A percentile compares a stretch with the other conserved stretches of the same genome.
These are phyloP conservation scores for Chlorella sp. DNA, from an alignment of 139 green algal genomes.

Conservation along the genomic window DNA sequence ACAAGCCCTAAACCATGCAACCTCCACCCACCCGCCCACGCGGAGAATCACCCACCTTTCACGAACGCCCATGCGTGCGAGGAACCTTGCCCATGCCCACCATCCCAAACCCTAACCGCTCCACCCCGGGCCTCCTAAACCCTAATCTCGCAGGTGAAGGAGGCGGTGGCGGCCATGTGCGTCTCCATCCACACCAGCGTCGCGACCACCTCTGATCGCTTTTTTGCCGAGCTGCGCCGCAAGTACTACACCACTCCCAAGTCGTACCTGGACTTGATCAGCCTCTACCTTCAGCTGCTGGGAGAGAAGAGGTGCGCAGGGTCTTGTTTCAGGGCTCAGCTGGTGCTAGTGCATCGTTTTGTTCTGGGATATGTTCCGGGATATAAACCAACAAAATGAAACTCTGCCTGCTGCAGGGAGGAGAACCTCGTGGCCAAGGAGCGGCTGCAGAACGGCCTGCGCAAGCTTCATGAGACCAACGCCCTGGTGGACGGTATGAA, in stretches of 20 bases:
- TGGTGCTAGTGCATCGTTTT: no score
- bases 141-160: slow-evolving; percentile 24
- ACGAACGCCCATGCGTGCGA: no score
- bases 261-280: slow-evolving; percentile 84
- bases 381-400: no score
- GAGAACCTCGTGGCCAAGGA: slow-evolving; percentile 46
- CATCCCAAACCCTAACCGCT: no score
- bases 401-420: slow-evolving; percentile 17
- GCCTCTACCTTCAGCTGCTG: slow-evolving; percentile 70
- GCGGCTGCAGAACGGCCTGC: slow-evolving; percentile 69
- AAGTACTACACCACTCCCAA: slow-evolving; percentile 84
- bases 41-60: no score
- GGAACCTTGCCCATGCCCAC: no score
- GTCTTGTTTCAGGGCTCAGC: no score
- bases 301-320: slow-evolving; percentile 42
- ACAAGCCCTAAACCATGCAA: no score
- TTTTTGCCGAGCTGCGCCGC: slow-evolving; percentile 57
- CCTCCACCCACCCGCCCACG: no score
- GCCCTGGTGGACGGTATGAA: slow-evolving; percentile 73
- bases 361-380: no score
- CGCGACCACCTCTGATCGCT: slow-evolving; percentile 34
- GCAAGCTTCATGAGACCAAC: slow-evolving; percentile 81
- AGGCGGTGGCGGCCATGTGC: slow-evolving; percentile 50
- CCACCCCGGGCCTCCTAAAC: no score
- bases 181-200: slow-evolving; percentile 65